Base-by-base conservation (phyloP, 2,329 filamentous ascomycete genomes). In the Aspergillus novoparasiticus region DNA sequence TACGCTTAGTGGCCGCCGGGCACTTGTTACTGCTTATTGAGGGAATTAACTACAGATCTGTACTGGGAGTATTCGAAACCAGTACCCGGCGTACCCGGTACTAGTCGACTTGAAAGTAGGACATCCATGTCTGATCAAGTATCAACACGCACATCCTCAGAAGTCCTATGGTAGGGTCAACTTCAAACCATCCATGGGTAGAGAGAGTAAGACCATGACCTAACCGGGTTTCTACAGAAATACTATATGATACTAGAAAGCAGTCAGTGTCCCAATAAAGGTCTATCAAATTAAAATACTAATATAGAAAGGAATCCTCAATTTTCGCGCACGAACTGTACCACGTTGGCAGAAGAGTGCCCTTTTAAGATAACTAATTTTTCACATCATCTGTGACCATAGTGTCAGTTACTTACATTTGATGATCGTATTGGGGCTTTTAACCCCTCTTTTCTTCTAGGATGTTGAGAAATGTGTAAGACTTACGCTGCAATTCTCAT, bases 401-500 rank as follows among this genome's bases (percentile, higher is more conserved):
- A 19, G 32, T 5, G 46, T 50, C 19, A 50, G 45, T 6, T 30
- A 45, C 23, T 6, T 30, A 46, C 46, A 36, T 46, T 11, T 32
- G 36, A 57, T 23, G 2, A 14, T 8, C 3, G 3, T n/a, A n/a
- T 41, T 41, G 16, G 8, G 39, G 39, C 39, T 41, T 41, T n/a
- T 4, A n/a, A 3, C n/a, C 14, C 34, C 36, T 57, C 16, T 6
- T 45, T 48, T 48, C n/a, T 19, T 10, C 10, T 16, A 26, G 41
- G 19, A 32, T 14, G 45, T 21, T n/a, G 28, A 26, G 5, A 21
- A n/a, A 36, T 6, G 43, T 14, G 48, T 28, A 53, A 8, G 53
- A 74, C 77, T 70, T 73, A 82, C 81, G 66, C 62, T 66, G 69
- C 81, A 83, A 68, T 82, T 81, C 61, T 82, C 80, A 67, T 82